phyloP scores from a whole-genome alignment of 768 basidiomycete species.

The Boletus reticulatus region DNA sequence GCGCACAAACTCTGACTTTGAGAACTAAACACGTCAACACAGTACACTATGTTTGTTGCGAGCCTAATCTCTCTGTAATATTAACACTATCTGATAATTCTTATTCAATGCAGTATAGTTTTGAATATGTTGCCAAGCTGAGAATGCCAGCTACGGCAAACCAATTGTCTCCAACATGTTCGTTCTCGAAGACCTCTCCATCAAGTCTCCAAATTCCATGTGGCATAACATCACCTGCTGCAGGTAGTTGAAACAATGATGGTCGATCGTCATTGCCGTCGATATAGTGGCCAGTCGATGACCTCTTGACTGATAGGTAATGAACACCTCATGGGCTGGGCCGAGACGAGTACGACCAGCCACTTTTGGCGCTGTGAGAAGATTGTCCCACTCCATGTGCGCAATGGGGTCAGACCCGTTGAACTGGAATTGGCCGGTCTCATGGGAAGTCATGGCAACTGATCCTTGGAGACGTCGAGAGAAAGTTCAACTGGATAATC shows the following conservation, averaged over 20 bases:
- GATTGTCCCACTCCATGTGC: constrained; percentile 7
- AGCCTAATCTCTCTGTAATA: too few relatives aligned
- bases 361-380: constrained; percentile 7
- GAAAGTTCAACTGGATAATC: not conserved
- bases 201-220: constrained; percentile 14
- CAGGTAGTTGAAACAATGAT: constrained; percentile 14
- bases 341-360: constrained; percentile 9
- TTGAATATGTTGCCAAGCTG: not conserved
- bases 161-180: constrained; percentile 8
- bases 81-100: not conserved
- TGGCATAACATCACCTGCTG: constrained; percentile 11
- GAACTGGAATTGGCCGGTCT: not conserved
- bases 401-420: not conserved
- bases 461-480: not conserved
- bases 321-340: constrained; percentile 13
- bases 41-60: too few relatives aligned
- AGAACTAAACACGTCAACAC: too few relatives aligned
- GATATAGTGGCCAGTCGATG: constrained; percentile 5
- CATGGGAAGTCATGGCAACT: constrained; percentile 7
- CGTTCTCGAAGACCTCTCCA: constrained; percentile 8
- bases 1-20: too few relatives aligned
- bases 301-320: constrained; percentile 12
- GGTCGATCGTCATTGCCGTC: constrained; percentile 5
- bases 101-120: not conserved
- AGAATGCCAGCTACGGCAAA: constrained; percentile 6